Evolutionary conservation across 2,329 filamentous ascomycete species (phyloP).

Genomic region (Xylariales sp.): DNA sequence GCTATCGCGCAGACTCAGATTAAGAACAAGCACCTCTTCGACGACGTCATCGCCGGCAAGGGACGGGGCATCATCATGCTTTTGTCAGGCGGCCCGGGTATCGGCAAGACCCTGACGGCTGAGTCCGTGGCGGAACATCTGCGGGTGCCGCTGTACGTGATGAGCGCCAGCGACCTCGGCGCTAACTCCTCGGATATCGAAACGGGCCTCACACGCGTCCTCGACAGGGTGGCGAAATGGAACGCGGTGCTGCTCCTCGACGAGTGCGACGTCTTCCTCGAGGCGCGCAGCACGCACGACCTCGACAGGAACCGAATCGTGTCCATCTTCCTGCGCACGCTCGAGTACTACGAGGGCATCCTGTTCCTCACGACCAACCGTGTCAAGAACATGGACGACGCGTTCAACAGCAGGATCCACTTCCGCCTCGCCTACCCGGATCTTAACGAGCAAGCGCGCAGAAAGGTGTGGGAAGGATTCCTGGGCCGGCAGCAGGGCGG

Average conservation of each 20-base stretch:
- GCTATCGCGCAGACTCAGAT: constrained; percentile 53
- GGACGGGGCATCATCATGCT: constrained; percentile 53
- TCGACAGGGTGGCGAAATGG: constrained; percentile 55
- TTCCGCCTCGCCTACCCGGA: constrained; percentile 50
- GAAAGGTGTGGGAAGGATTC: constrained; percentile 53
- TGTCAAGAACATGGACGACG: constrained; percentile 51
- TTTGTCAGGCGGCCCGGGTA: constrained; percentile 53
- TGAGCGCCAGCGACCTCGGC: constrained; percentile 56
- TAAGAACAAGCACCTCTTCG: constrained; percentile 44
- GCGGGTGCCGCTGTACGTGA: constrained; percentile 53
- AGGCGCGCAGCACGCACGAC: constrained; percentile 49
- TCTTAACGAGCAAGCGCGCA: constrained; percentile 45
- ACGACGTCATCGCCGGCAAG: constrained; percentile 53
- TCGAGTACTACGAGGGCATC: constrained; percentile 53
- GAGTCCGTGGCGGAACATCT: constrained; percentile 55
- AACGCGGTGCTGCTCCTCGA: constrained; percentile 58
- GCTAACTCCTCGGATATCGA: constrained; percentile 52
- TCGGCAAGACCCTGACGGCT: constrained; percentile 55
- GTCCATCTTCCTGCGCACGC: constrained; percentile 38
- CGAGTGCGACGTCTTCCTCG: constrained; percentile 58
- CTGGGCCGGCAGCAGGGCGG: constrained; percentile 47
- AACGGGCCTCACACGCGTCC: constrained; percentile 48
- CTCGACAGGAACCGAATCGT: constrained; percentile 56
- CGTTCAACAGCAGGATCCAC: constrained; percentile 53
- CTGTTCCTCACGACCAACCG: constrained; percentile 55